Evolutionary conservation across 345 rosid genomes (phyloP).

Genomic region (Linum tenue): DNA sequence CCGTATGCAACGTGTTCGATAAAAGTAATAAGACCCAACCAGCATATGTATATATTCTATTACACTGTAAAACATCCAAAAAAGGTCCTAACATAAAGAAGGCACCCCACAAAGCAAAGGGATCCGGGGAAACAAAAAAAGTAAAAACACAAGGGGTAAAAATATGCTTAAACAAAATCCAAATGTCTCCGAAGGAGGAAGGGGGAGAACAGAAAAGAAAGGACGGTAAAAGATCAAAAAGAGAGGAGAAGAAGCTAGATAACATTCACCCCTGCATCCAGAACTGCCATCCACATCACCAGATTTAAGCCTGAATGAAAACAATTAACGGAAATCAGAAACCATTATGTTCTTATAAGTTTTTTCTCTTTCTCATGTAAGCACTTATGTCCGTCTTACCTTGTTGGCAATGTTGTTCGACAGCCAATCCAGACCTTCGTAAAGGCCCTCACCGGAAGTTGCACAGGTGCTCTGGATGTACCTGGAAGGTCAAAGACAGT

Average conservation of each 20-base stretch:
- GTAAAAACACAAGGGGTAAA: not conserved
- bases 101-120: not conserved
- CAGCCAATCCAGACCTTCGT: conserved; percentile 8
- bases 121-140: not conserved
- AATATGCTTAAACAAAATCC: not conserved
- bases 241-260: conserved; percentile 21
- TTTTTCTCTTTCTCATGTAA: not conserved
- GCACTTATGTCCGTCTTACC: not conserved
- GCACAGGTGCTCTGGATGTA: conserved; percentile 7
- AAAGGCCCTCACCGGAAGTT: not conserved
- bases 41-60: not conserved
- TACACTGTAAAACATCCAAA: not conserved
- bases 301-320: conserved; percentile 33
- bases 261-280: conserved; percentile 61
- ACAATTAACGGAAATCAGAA: not conserved
- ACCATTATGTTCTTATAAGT: not conserved
- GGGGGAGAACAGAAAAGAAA: conserved; percentile 15
- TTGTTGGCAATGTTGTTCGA: conserved; percentile 5
- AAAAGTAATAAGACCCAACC: not conserved
- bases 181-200: conserved; percentile 1
- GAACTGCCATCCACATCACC: conserved; percentile 25
- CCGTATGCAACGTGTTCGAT: not conserved
- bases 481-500: not conserved
- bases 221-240: not conserved
- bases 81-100: not conserved